Conservation (phyloP, 1,284 basidiomycete genomes). For the Leccinum pachyderme region DNA sequence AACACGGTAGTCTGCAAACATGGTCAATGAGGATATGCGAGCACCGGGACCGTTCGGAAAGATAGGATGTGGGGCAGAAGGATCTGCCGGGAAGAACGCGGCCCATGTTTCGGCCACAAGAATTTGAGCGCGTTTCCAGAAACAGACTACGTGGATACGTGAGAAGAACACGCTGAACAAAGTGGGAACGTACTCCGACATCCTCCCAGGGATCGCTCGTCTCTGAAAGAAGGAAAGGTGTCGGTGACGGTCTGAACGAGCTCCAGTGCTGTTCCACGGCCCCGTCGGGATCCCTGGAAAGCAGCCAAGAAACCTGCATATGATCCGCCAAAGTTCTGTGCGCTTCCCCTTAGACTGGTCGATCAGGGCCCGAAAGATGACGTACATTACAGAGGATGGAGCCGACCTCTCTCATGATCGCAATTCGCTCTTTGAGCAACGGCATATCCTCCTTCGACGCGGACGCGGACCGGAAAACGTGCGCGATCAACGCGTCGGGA, state of each 20-base stretch:
- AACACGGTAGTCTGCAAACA: constrained; percentile 87
- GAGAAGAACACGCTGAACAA: constrained; percentile 1
- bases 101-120: constrained; percentile 84
- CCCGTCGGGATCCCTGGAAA: constrained; percentile 51
- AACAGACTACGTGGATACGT: constrained; percentile 46
- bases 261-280: constrained; percentile 63
- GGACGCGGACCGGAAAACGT: constrained; percentile 62
- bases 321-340: constrained; percentile 67
- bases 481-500: constrained; percentile 61
- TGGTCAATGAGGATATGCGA: constrained; percentile 65
- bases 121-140: constrained; percentile 87
- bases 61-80: constrained; percentile 55
- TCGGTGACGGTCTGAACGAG: constrained; percentile 69
- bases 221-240: constrained; percentile 73
- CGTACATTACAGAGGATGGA: constrained; percentile 62
- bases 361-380: constrained; percentile 8
- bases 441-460: constrained; percentile 63
- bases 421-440: constrained; percentile 63
- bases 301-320: constrained; percentile 63
- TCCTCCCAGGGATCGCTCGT: constrained; percentile 59
- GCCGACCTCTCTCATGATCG: constrained; percentile 72
- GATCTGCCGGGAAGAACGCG: constrained; percentile 61
- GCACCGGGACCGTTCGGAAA: constrained; percentile 58
- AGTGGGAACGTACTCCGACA: constrained; percentile 46
- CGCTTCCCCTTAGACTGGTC: constrained; percentile 7